Base-by-base conservation (phyloP, 495 filamentous ascomycete genomes). In the Gamarada debralockiae region DNA sequence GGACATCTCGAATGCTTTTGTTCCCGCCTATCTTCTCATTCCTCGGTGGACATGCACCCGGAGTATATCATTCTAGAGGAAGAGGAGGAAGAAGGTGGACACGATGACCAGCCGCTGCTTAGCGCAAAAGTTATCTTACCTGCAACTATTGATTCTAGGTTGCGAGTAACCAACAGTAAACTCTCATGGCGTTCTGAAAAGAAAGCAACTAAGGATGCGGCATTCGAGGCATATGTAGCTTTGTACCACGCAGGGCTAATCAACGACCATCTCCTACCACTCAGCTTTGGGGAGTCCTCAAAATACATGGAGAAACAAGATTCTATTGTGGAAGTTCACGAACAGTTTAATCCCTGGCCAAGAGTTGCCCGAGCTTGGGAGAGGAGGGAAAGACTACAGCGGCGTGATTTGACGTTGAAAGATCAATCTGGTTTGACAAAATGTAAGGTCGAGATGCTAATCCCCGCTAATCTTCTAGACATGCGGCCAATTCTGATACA, bases 1-100 rank as follows among this genome's bases (percentile, higher is more conserved):
- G 61, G 71, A 14, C 90, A 95, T 64, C 77, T 97, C 1, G 69
- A 86, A 41, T 89, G 95, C 63, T 95, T 96, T 56, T 96, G 89
- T 62, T 66, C 68, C 22, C 72, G 75, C 0, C 63, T 92, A 3
- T 79, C 82, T n/a, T 61, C 61, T 0, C 68, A 73, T 23, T 70
- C 73, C 25, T 85, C 84, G 53, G 63, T 68, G 18, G 65, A 75
- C 55, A 55, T 59, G 41, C 62, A 58, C 2, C 78, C 79, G 0
- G 73, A 74, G 48, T 82, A 78, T 58, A 70, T 75, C 38, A 59
- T 67, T 24, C 21, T 10, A n/a, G n/a, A n/a, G 24, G 20, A 40
- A 23, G 36, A 40, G 15, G 21, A 20, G 27, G 14, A 27, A 8
- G 39, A 44, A 21, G 10, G 27, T 34, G 27, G 14, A 13, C 14